Base-by-base conservation (phyloP, 148 eudicot genomes). In the Salicornia ramosissima region DNA sequence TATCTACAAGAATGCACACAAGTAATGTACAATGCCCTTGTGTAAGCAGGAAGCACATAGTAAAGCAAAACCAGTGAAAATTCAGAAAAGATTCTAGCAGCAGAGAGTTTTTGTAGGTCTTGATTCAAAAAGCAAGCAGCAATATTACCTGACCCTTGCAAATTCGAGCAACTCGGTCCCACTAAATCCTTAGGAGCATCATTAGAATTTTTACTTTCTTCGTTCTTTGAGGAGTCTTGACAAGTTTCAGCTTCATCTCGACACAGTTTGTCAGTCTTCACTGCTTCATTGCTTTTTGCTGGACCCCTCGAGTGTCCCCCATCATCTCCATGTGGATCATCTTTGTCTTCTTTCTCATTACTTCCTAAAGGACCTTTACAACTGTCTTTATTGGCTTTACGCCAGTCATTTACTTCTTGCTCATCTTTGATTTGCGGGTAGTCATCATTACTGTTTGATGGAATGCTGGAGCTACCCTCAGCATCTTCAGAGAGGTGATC, bases 311-410 rank as follows among this genome's bases (percentile, higher is more conserved):
- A 28, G 69, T 75, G 78, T 42, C 76, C 81, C 22, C 16, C 49
- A 71, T 80, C 82, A 49, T 85, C 91, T 43, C 68, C 78, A 16
- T 80, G 75, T 22, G 83, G 64, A 68, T 83, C 85, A 71, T 83
- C 86, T n/a, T 69, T 47, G 33, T 83, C 86, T 63, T 83, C 82
- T 71, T 47, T 73, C 51, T 71, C 72, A 43, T 84, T 71, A 16
- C 83, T 78, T 70, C 74, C 39, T 26, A 77, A 70, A 58, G 80
- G 80, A 25, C 80, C 80, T 51, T 57, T 65, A 65, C 70, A 64
- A 39, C 70, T 68, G 50, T 19, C 46, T 56, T 64, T 51, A 15
- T 64, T 50, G 6, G 59, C 55, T 30, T 54, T 69, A 40, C 34
- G 64, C 12, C 56, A 73, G 45, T 54, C 46, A 8, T 0, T 31